Evolutionary conservation across 331 rosid species (phyloP).

Genomic region (Spiraea crenata): DNA sequence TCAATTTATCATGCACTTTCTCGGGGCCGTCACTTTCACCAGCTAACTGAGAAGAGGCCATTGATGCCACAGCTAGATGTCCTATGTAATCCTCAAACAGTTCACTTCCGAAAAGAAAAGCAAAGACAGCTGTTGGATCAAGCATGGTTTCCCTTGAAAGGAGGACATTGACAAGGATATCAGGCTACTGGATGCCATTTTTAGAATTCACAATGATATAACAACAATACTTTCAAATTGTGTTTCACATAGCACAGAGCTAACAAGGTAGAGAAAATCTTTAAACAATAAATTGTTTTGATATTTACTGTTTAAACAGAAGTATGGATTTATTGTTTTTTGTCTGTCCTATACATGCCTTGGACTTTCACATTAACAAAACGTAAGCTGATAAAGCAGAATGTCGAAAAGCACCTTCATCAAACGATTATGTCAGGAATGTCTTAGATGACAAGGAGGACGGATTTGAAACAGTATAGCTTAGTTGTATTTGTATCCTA

Average conservation of each 20-base stretch:
- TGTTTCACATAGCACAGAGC: background rate
- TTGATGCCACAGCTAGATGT: constrained; percentile 85
- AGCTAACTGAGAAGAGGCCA: constrained; percentile 76
- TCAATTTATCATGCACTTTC: constrained; percentile 67
- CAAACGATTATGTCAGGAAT: background rate
- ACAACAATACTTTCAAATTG: background rate
- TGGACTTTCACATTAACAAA: background rate
- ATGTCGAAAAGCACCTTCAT: background rate
- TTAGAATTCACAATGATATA: background rate
- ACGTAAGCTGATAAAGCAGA: background rate
- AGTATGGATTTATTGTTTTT: background rate
- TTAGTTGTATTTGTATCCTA: background rate
- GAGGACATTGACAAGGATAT: background rate
- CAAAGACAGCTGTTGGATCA: constrained; percentile 86
- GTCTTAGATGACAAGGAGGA: background rate
- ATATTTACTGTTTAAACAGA: background rate
- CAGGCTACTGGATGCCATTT: background rate
- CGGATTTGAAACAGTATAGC: background rate
- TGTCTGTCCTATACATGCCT: background rate
- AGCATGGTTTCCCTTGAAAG: constrained; percentile 80
- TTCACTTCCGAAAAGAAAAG: constrained; percentile 89
- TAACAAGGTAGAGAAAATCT: background rate
- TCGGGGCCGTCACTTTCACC: constrained; percentile 60
- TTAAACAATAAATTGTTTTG: background rate
- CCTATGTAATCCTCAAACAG: constrained; percentile 89